A percentile compares a stretch with the other conserved stretches of the same genome.
These are phyloP conservation scores for Penicillium goetzii DNA, from an alignment of 495 filamentous ascomycete species.

Conservation along the genomic window DNA sequence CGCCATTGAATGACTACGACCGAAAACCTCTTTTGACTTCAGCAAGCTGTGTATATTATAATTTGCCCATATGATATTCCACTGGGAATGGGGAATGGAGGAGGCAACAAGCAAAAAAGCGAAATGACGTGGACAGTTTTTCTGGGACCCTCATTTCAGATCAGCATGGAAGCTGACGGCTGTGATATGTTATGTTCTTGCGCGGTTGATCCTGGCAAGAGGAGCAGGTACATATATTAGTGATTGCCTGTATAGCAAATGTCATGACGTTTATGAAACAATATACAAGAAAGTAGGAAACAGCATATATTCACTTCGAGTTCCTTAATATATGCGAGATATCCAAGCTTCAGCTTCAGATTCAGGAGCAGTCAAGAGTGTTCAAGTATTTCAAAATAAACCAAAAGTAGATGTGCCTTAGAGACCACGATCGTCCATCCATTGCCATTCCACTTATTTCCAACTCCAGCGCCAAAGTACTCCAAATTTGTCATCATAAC, in stretches of 20 bases:
- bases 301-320: not conserved
- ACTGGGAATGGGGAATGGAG: slow-evolving; percentile 1
- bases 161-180: not conserved
- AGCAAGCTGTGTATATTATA: slow-evolving; percentile 30
- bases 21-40: slow-evolving; percentile 18
- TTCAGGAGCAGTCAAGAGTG: not conserved
- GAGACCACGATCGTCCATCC: not conserved
- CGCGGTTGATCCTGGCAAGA: slow-evolving; percentile 13
- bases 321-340: not conserved
- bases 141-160: not conserved
- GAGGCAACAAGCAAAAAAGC: slow-evolving; percentile 13
- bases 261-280: not conserved
- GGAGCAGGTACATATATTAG: slow-evolving; percentile 3
- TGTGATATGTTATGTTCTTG: not conserved
- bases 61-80: slow-evolving; percentile 6
- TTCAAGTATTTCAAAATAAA: not conserved
- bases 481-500: slow-evolving; percentile 17
- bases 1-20: slow-evolving; percentile 15
- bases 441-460: slow-evolving; percentile 4
- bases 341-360: not conserved
- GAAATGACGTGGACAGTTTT: slow-evolving; percentile 6
- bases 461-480: slow-evolving; percentile 21
- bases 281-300: not conserved
- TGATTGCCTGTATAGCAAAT: not conserved
- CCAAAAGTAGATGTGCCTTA: not conserved